Percentiles rank a stretch among this genome's conserved stretches.
Conservation (phyloP, 179 eudicot species). For the Nepenthes alata region DNA sequence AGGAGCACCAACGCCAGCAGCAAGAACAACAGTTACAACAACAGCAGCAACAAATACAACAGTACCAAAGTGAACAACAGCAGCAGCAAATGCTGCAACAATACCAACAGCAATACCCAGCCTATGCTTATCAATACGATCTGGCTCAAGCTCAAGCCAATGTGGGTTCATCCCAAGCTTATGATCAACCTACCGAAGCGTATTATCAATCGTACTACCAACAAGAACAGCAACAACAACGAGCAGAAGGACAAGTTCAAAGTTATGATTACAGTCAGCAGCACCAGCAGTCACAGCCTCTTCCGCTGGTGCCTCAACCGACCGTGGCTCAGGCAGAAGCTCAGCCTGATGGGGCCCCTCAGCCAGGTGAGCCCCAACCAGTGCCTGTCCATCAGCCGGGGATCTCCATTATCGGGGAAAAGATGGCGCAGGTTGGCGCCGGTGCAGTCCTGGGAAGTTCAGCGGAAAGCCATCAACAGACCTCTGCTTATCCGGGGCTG, state of each 20-base stretch:
- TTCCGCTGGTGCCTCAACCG: background rate
- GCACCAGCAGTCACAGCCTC: constrained; percentile 1
- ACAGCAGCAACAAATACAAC: background rate
- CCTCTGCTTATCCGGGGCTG: constrained; percentile 6
- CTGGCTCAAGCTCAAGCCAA: background rate
- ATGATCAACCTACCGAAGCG: constrained; percentile 12
- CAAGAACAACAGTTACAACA: constrained; percentile 4
- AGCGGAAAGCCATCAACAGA: background rate
- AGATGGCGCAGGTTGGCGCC: constrained; percentile 1
- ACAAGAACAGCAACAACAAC: background rate
- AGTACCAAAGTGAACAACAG: background rate
- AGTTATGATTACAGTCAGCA: background rate
- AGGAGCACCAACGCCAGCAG: constrained; percentile 14
- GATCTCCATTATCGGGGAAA: constrained; percentile 8
- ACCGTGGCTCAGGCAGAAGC: background rate
- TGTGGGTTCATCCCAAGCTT: constrained; percentile 6
- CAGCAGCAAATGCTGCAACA: background rate
- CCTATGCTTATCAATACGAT: constrained; percentile 4
- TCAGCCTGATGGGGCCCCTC: background rate
- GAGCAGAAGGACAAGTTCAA: no score
- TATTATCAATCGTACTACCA: constrained; percentile 7
- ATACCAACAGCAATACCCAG: constrained; percentile 1
- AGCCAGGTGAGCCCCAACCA: background rate
- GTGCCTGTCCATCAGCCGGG: background rate
- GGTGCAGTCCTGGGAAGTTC: background rate